These are phyloP conservation scores for Candida tibetensis DNA, from an alignment of 805 yeast genomes.

Conservation along the genomic window DNA sequence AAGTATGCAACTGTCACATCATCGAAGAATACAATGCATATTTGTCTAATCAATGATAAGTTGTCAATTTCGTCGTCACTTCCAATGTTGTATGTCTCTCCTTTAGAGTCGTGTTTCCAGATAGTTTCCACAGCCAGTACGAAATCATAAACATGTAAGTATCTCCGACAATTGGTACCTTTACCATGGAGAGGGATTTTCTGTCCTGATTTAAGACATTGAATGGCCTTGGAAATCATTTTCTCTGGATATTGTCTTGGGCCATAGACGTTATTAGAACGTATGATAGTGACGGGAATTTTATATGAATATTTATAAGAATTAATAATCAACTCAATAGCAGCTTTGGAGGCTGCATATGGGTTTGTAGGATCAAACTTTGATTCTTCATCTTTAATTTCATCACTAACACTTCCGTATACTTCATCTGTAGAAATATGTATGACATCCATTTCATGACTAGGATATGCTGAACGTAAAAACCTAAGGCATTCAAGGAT, in stretches of 20 bases:
- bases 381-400: conserved; percentile 28
- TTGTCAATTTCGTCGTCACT: conserved; percentile 24
- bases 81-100: conserved; percentile 23
- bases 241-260: conserved; percentile 55
- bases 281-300: conserved; percentile 39
- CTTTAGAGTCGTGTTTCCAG: conserved; percentile 10
- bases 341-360: conserved; percentile 55
- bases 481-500: conserved; percentile 41
- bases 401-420: conserved; percentile 42
- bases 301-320: conserved; percentile 44
- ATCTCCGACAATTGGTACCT: conserved; percentile 44
- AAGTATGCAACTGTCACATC: conserved; percentile 1
- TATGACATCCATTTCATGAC: conserved; percentile 21
- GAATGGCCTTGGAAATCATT: conserved; percentile 36
- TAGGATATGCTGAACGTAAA: conserved; percentile 2
- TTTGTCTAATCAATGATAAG: conserved; percentile 18
- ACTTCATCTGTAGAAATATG: conserved; percentile 62
- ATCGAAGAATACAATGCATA: conserved; percentile 15
- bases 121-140: conserved; percentile 35
- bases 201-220: conserved; percentile 16
- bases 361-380: conserved; percentile 54
- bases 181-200: conserved; percentile 46
- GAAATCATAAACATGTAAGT: conserved; percentile 45
- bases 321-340: conserved; percentile 46
- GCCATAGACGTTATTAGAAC: conserved; percentile 55